These are phyloP conservation scores for Candolleomyces aberdarensis DNA, from an alignment of 768 basidiomycete species.

Conservation along the genomic window DNA sequence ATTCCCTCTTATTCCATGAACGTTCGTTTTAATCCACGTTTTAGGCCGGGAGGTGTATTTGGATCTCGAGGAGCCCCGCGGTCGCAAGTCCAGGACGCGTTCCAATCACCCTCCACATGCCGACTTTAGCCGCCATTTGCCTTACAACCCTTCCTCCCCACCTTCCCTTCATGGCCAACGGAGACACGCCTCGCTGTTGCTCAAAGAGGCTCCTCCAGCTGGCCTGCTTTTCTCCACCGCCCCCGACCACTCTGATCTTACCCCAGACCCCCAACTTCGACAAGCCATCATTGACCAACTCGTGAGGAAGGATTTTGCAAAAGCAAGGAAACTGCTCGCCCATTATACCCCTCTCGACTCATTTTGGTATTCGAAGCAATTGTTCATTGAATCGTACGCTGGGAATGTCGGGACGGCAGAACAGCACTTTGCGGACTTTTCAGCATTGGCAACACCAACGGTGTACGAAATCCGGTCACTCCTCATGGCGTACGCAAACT, in stretches of 20 bases:
- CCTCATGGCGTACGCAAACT: not conserved
- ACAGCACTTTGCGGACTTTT: not conserved
- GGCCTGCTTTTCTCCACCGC: not conserved
- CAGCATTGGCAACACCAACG: not conserved
- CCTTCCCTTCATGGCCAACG: not conserved
- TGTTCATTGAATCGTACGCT: not conserved
- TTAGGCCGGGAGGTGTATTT: not conserved
- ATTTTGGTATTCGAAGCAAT: not conserved
- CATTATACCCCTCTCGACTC: not conserved
- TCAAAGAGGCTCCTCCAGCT: not conserved
- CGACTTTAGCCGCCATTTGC: not conserved
- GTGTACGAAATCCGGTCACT: not conserved
- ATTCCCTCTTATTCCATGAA: slow-evolving; percentile 18
- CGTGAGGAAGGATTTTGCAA: no score
- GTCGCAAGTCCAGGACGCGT: not conserved
- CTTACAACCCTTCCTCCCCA: not conserved
- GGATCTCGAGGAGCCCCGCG: not conserved
- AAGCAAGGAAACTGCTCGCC: not conserved
- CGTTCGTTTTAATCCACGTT: not conserved
- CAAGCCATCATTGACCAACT: no score
- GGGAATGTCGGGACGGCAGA: not conserved
- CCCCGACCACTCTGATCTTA: not conserved
- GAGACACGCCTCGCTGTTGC: not conserved
- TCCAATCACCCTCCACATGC: not conserved
- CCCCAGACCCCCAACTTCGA: no score